phyloP scores from a whole-genome alignment of 495 filamentous ascomycete genomes.

The Hypoxylon fragiforme region DNA sequence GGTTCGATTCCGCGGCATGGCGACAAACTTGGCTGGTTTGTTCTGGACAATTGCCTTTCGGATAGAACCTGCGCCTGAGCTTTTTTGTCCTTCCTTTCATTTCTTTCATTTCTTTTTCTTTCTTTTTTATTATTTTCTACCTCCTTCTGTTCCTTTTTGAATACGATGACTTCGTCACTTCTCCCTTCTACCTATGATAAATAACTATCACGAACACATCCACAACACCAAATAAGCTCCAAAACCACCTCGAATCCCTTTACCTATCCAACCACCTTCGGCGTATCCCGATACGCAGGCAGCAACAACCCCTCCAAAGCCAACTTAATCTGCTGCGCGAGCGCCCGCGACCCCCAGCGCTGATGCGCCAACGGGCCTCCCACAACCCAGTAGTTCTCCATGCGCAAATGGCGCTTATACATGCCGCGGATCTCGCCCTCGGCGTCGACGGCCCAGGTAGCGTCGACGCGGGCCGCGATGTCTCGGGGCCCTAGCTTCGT shows the following conservation, averaged over 20 bases:
- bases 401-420: constrained; percentile 34
- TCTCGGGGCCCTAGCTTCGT: constrained; percentile 22
- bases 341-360: constrained; percentile 33
- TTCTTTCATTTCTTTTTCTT: too few relatives aligned
- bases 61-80: too few relatives aligned
- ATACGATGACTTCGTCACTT: too few relatives aligned
- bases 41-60: too few relatives aligned
- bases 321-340: constrained; percentile 44
- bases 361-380: constrained; percentile 35
- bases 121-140: too few relatives aligned
- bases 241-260: background rate
- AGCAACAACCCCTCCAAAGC: constrained; percentile 34
- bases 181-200: too few relatives aligned
- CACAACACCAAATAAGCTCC: too few relatives aligned
- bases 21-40: too few relatives aligned
- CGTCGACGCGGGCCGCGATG: constrained; percentile 36
- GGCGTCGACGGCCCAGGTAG: constrained; percentile 33
- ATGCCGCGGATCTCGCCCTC: constrained; percentile 43
- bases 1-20: too few relatives aligned
- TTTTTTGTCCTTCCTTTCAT: too few relatives aligned
- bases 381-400: constrained; percentile 41
- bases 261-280: background rate
- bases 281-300: constrained; percentile 30
- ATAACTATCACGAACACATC: too few relatives aligned
- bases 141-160: too few relatives aligned